A percentile compares a stretch with the other conserved stretches of the same genome.
These are phyloP conservation scores for Licmophora abbreviata DNA, from an alignment of 108 stramenopile species.

Conservation along the genomic window DNA sequence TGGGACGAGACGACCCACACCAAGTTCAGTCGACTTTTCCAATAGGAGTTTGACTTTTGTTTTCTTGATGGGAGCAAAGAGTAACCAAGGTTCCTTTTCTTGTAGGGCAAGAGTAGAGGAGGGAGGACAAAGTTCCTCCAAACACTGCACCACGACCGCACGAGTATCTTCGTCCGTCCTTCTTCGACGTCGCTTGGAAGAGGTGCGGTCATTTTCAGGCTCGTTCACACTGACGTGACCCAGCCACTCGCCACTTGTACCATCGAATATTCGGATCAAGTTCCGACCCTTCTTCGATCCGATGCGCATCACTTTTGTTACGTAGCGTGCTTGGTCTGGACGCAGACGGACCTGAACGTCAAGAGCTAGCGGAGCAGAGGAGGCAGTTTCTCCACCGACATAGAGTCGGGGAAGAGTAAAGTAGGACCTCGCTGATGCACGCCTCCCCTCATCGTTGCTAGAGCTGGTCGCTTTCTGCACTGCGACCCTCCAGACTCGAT, in stretches of 20 bases:
- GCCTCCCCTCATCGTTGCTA: too few species aligned
- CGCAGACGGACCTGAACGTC: too few species aligned
- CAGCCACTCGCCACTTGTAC: slow-evolving; percentile 71
- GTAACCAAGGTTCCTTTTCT: slow-evolving; percentile 20
- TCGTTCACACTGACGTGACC: slow-evolving; percentile 26
- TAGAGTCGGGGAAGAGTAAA: slow-evolving; percentile 6
- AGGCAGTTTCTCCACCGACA: too few species aligned
- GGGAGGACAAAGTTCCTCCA: slow-evolving; percentile 2
- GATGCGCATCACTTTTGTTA: slow-evolving; percentile 68
- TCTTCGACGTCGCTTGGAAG: slow-evolving; percentile 10
- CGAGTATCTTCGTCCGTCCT: neutral
- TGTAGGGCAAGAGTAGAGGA: neutral
- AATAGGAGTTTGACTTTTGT: slow-evolving; percentile 49
- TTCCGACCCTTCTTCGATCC: slow-evolving; percentile 34
- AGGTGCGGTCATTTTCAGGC: slow-evolving; percentile 9
- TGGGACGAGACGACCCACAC: slow-evolving; percentile 27
- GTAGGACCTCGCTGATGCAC: too few species aligned
- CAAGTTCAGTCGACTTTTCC: slow-evolving; percentile 78
- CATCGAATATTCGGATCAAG: slow-evolving; percentile 64
- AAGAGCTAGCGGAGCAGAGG: too few species aligned
- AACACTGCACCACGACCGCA: slow-evolving; percentile 30
- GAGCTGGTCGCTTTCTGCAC: too few species aligned
- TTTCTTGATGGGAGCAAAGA: slow-evolving; percentile 62
- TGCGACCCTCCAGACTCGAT: too few species aligned
- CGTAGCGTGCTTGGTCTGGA: slow-evolving; percentile 58